Percentiles rank a stretch among this genome's conserved stretches.
phyloP scores from a whole-genome alignment of 164 flowering plant genomes.

The Cinnamomum micranthum region DNA sequence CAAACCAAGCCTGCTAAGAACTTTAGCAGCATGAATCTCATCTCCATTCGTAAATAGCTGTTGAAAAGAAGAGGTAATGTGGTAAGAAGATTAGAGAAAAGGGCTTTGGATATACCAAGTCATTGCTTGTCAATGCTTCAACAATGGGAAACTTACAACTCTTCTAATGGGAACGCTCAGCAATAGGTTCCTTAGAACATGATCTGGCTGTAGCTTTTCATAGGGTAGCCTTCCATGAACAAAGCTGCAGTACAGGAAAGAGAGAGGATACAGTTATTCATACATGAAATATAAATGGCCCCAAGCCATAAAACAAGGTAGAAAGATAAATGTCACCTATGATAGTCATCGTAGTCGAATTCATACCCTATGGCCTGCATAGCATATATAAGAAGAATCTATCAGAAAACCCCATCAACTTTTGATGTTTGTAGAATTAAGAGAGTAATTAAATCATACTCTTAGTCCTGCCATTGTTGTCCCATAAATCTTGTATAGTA shows the following conservation, averaged over 20 bases:
- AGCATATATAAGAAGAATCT: not conserved
- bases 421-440: not conserved
- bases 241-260: constrained; percentile 36
- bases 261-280: not conserved
- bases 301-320: not conserved
- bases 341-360: constrained; percentile 78
- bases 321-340: constrained; percentile 41
- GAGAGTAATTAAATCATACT: constrained; percentile 29
- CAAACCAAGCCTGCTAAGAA: constrained; percentile 63
- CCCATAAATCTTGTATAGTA: constrained; percentile 68
- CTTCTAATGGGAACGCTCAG: constrained; percentile 68
- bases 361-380: constrained; percentile 75
- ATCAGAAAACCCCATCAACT: not conserved
- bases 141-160: constrained; percentile 49
- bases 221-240: constrained; percentile 92
- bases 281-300: not conserved
- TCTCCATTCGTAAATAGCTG: constrained; percentile 85
- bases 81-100: not conserved
- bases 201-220: constrained; percentile 64
- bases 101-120: not conserved
- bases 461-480: constrained; percentile 92
- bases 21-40: constrained; percentile 59
- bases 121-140: not conserved
- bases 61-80: not conserved
- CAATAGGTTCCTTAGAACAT: constrained; percentile 50